These are phyloP conservation scores for Coemansia pectinata DNA, from an alignment of 192 early-diverging fungal genomes.

Conservation along the genomic window DNA sequence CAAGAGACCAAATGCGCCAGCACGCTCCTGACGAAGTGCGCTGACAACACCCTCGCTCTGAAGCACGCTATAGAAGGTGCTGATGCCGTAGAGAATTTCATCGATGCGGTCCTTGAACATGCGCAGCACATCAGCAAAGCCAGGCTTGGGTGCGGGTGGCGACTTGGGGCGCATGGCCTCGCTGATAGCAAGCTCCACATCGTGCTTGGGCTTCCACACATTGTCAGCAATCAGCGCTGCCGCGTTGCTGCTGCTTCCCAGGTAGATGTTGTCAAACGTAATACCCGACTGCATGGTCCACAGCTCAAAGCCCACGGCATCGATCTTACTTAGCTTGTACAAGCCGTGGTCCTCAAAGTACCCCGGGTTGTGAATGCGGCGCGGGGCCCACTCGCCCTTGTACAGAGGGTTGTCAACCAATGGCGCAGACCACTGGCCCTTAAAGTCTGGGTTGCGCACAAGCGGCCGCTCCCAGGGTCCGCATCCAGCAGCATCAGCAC, in stretches of 20 bases:
- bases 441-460: constrained; percentile 83
- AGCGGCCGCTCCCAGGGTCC: constrained; percentile 81
- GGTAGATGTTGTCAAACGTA: constrained; percentile 89
- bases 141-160: constrained; percentile 16
- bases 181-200: constrained; percentile 59
- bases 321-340: constrained; percentile 77
- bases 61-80: constrained; percentile 16
- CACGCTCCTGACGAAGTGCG: constrained; percentile 31
- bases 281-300: constrained; percentile 92
- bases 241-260: constrained; percentile 70
- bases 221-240: constrained; percentile 75
- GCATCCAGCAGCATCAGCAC: constrained; percentile 68
- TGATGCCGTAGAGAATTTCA: constrained; percentile 32
- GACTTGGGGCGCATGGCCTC: constrained; percentile 37
- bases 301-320: constrained; percentile 85
- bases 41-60: constrained; percentile 19
- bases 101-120: constrained; percentile 32
- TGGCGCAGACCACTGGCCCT: constrained; percentile 86
- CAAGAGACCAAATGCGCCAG: constrained; percentile 29
- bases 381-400: constrained; percentile 86
- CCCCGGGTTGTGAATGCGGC: constrained; percentile 81
- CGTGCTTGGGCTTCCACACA: constrained; percentile 76
- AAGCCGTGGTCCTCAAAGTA: constrained; percentile 81
- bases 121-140: constrained; percentile 7
- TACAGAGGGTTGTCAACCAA: constrained; percentile 90